Percentiles rank a stretch among this genome's conserved stretches.
Conservation (phyloP, 148 eudicot species). For the Vaccinium myrtillus region DNA sequence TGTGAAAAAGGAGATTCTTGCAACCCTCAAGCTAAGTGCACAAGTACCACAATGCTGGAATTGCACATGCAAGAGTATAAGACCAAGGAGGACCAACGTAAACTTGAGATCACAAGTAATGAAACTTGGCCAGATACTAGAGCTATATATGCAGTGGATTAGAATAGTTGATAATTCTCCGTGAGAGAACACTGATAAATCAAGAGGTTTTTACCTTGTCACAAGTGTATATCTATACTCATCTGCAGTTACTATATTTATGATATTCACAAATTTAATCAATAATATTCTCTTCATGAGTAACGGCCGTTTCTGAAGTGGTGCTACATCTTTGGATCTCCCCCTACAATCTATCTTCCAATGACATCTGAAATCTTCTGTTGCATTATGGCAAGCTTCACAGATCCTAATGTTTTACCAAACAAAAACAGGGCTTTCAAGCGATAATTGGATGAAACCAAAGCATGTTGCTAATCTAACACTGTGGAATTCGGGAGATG, state of each 20-base stretch:
- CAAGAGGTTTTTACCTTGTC: background rate
- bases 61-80: background rate
- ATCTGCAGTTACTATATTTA: no score
- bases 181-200: background rate
- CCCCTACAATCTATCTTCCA: slow-evolving; percentile 61
- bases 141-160: background rate
- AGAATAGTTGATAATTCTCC: background rate
- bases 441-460: slow-evolving; percentile 47
- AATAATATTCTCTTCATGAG: slow-evolving; percentile 80
- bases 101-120: background rate
- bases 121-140: background rate
- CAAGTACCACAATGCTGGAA: background rate
- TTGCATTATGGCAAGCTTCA: slow-evolving; percentile 57
- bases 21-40: background rate
- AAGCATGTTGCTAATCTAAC: slow-evolving; percentile 55
- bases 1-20: background rate
- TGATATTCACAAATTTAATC: slow-evolving; percentile 8
- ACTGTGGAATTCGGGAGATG: slow-evolving; percentile 47
- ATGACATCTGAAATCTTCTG: slow-evolving; percentile 47
- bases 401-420: slow-evolving; percentile 58
- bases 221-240: background rate
- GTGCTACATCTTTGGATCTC: slow-evolving; percentile 77
- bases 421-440: slow-evolving; percentile 48
- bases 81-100: background rate
- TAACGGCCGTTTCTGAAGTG: slow-evolving; percentile 63